phyloP scores from a whole-genome alignment of 768 basidiomycete genomes.

The Exidia glandulosa region DNA sequence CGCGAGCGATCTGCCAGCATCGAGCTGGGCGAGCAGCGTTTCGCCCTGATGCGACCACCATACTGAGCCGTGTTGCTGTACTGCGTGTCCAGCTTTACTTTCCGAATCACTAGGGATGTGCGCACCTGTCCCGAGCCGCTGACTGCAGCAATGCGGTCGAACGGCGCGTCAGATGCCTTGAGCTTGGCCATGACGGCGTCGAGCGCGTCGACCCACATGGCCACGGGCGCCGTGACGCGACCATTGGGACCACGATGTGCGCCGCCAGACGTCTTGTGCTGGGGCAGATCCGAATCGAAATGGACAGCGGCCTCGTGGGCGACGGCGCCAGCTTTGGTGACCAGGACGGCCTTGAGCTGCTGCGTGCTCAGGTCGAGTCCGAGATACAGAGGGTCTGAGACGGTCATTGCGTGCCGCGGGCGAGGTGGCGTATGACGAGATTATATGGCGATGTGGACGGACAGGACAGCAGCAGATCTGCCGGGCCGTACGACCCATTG shows the following conservation, averaged over 20 bases:
- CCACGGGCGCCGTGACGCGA: slow-evolving; percentile 70
- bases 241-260: slow-evolving; percentile 55
- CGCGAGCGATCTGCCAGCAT: slow-evolving; percentile 9
- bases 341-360: slow-evolving; percentile 65
- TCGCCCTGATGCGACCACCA: slow-evolving; percentile 61
- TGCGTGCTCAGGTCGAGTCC: slow-evolving; percentile 85
- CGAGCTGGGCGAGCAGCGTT: slow-evolving; percentile 47
- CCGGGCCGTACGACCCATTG: too few species aligned
- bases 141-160: slow-evolving; percentile 47
- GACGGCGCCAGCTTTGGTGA: slow-evolving; percentile 43
- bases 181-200: slow-evolving; percentile 63
- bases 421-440: too few species aligned
- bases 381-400: slow-evolving; percentile 40
- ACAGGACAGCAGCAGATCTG: too few species aligned
- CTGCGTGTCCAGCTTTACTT: neutral
- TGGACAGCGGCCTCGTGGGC: slow-evolving; percentile 63
- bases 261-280: slow-evolving; percentile 55
- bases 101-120: neutral
- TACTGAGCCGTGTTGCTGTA: slow-evolving; percentile 77
- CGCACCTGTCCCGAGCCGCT: slow-evolving; percentile 72
- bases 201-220: slow-evolving; percentile 78
- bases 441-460: too few species aligned
- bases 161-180: slow-evolving; percentile 45
- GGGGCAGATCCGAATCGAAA: slow-evolving; percentile 70
- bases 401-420: too few species aligned